Base-by-base conservation (phyloP, 2,329 filamentous ascomycete species). In the Laburnicola sp. region DNA sequence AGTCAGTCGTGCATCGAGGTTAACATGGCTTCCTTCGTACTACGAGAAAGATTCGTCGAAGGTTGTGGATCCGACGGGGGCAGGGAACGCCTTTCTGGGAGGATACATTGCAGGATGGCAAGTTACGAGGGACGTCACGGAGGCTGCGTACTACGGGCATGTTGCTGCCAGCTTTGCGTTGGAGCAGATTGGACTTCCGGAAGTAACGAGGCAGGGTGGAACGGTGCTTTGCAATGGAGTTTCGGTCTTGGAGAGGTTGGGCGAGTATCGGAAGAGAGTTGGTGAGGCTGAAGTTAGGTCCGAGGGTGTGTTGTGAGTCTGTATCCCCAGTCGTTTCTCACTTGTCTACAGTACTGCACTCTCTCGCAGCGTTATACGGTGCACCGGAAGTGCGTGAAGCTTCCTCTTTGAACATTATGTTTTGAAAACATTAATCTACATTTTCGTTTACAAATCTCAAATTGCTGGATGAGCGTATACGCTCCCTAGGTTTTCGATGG, bases 11-110 rank as follows among this genome's bases (percentile, higher is more conserved):
- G 8, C 27, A 6, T 16, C 27, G n/a, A 42, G 34, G 25, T 34
- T 48, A 7, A 45, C 36, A 0, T 62, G 57, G 51, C 44, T 60
- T 11, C 59, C 57, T 3, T n/a, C 61, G 1, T 63, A 49, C 34
- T 54, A 65, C 32, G 40, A 36, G 0, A 25, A 38, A 2, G 48
- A 36, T 0, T 39, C 48, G 6, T 1, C 25, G 2, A 46, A 53
- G 37, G 55, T 61, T 6, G 45, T 62, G 16, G 63, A 66, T 46
- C 40, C 59, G 1, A 64, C 60, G 3, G 63, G 63, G n/a, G 62
- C 60, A 6, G 62, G 63, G 2, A 66, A 64, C 37, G 50, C 62
- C 2, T 63, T 62, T 46, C 47, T 66, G 8, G 62, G 63, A 2
- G 62, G 60, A 3, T 65, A 54, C 35, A 55, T 60, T 0, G 49